Conservation (phyloP, 768 basidiomycete species). For the Leucocoprinus sp. region DNA sequence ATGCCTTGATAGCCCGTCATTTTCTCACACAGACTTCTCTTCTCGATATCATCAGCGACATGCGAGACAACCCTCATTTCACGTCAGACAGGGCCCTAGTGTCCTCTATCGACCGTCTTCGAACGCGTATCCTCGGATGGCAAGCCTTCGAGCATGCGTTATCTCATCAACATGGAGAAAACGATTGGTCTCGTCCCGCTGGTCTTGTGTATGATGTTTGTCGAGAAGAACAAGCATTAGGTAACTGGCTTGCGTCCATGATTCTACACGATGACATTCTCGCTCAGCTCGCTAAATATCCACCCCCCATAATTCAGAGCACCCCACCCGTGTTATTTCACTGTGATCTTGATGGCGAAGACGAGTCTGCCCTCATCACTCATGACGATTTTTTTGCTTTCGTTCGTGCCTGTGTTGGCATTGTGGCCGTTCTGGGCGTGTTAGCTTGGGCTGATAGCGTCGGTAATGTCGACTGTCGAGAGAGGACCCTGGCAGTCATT, state of each 20-base stretch:
- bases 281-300: constrained; percentile 34
- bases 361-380: constrained; percentile 17
- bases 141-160: constrained; percentile 52
- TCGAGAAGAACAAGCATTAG: constrained; percentile 57
- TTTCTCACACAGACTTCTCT: constrained; percentile 37
- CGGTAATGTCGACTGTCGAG: constrained; percentile 54
- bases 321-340: constrained; percentile 29
- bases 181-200: constrained; percentile 41
- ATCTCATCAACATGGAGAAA: constrained; percentile 41
- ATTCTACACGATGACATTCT: constrained; percentile 47
- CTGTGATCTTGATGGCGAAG: constrained; percentile 15
- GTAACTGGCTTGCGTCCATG: constrained; percentile 69
- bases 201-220: constrained; percentile 53
- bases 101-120: constrained; percentile 37
- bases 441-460: constrained; percentile 79
- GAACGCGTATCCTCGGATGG: constrained; percentile 50
- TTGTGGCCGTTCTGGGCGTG: constrained; percentile 58
- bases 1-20: constrained; percentile 52
- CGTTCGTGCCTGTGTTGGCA: constrained; percentile 58
- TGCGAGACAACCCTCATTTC: constrained; percentile 27
- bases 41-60: constrained; percentile 28
- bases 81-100: constrained; percentile 27
- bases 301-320: constrained; percentile 18
- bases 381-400: constrained; percentile 59
- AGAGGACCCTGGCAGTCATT: constrained; percentile 54